Conservation (phyloP, 78 protist species). For the Chrysochromulina tobinii region DNA sequence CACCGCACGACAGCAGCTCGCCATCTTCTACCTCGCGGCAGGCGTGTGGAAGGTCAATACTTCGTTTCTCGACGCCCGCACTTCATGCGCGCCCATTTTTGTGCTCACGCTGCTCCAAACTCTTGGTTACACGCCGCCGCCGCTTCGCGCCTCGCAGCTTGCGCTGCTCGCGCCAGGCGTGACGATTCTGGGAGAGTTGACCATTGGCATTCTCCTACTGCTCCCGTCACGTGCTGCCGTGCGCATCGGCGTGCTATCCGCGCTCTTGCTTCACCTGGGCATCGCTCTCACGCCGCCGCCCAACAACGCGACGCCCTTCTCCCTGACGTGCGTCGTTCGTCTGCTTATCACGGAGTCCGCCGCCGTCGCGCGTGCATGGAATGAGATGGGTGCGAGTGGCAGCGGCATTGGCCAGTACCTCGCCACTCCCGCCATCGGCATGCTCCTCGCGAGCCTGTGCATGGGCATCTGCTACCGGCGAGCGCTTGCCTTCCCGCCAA, state of each 20-base stretch:
- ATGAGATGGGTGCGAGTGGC: not conserved
- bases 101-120: not conserved
- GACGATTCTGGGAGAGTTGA: not conserved
- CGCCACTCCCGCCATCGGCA: too few relatives aligned
- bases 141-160: not conserved
- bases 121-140: not conserved
- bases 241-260: not conserved
- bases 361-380: not conserved
- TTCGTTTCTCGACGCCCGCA: not conserved
- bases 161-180: not conserved
- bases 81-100: not conserved
- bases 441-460: too few relatives aligned
- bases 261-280: not conserved
- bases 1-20: not conserved
- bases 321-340: not conserved
- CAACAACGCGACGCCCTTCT: not conserved
- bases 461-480: too few relatives aligned
- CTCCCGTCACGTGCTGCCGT: not conserved
- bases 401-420: too few relatives aligned
- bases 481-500: too few relatives aligned
- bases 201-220: not conserved
- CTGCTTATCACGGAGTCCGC: not conserved
- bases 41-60: not conserved
- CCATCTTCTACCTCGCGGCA: not conserved
- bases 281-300: slow-evolving; percentile 19